Base-by-base conservation (phyloP, 2,329 filamentous ascomycete genomes). In the Emydomyces testavorans region DNA sequence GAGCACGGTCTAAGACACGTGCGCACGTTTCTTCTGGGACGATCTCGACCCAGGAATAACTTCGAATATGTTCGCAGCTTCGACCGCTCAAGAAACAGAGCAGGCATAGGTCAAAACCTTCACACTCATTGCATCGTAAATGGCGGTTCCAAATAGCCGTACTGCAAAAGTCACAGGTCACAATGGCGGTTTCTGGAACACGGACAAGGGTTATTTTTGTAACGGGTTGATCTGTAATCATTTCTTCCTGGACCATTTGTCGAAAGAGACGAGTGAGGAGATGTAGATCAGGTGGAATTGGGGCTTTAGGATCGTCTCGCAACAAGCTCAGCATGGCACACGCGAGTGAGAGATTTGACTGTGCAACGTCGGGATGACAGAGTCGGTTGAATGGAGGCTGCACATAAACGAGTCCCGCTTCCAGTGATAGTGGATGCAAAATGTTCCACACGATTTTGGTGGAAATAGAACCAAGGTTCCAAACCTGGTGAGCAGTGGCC, bases 81-180 rank as follows among this genome's bases (percentile, higher is more conserved):
- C 62, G 57, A 24, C 61, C 62, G 26, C 59, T 63, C 7, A 65
- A 51, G 46, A 61, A 65, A 48, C 62, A 65, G 11, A 58, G 57
- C 32, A 65, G 50, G 48, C 62, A 65, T 21, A 65, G 54, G 43
- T 65, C 62, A 49, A 65, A 64, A 50, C 65, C 62, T 15, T 58
- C 56, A 42, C 63, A 65, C 38, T 61, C 54, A 15, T 60, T 60
- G 41, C 62, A 65, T n/a, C 61, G 61, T 16, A 65, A 51, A 55
- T 65, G 62, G 16, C 61, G 60, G 43, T 65, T 65, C 63, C 63
- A 65, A 34, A 65, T 64, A n/a, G 62, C 62, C 3, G 62, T 58
- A 16, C 58, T 60, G 51, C 62, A 65, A 50, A 65, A 65, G 45
- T 64, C 62, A 49, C 63, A 65, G 8, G 59, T 61, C 29, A 62